phyloP scores from a whole-genome alignment of 1,284 basidiomycete genomes.

The Ganoderma lingzhi region DNA sequence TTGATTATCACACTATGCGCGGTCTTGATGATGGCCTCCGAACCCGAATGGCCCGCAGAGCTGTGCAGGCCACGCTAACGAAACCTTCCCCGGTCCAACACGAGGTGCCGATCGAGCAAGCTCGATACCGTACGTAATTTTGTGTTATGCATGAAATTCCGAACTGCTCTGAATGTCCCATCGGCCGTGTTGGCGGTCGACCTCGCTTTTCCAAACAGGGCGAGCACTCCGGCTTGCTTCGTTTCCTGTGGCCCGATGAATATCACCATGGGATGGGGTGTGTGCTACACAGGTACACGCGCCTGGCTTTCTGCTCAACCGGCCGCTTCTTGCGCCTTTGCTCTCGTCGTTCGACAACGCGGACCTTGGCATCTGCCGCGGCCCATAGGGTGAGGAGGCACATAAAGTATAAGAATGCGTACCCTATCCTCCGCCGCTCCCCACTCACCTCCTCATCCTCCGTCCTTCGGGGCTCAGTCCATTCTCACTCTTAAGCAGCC shows the following conservation, averaged over 20 bases:
- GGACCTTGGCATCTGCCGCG: slow-evolving; percentile 11
- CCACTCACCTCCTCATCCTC: slow-evolving; percentile 20
- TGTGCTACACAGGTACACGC: slow-evolving; percentile 30
- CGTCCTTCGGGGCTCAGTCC: slow-evolving; percentile 9
- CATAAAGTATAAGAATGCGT: slow-evolving; percentile 26
- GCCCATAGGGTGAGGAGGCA: not conserved
- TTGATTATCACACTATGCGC: slow-evolving; percentile 29
- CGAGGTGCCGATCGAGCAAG: slow-evolving; percentile 19
- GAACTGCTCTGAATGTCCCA: slow-evolving; percentile 23
- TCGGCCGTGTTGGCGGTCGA: slow-evolving; percentile 8
- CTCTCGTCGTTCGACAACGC: slow-evolving; percentile 14
- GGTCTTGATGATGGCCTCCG: slow-evolving; percentile 15
- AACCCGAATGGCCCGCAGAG: slow-evolving; percentile 14
- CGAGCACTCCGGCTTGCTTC: slow-evolving; percentile 3
- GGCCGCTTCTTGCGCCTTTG: slow-evolving; percentile 18
- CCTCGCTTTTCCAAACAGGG: slow-evolving; percentile 11
- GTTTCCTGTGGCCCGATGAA: slow-evolving; percentile 18
- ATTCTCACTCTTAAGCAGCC: not conserved
- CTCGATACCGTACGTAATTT: slow-evolving; percentile 17
- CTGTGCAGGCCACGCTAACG: slow-evolving; percentile 17
- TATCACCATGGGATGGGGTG: slow-evolving; percentile 23
- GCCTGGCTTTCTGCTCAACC: slow-evolving; percentile 11
- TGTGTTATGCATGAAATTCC: slow-evolving; percentile 16
- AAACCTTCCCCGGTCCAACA: slow-evolving; percentile 20
- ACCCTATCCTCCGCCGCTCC: slow-evolving; percentile 7